Conservation (phyloP, 352 stramenopile genomes). For the Thraustotheca clavata region DNA sequence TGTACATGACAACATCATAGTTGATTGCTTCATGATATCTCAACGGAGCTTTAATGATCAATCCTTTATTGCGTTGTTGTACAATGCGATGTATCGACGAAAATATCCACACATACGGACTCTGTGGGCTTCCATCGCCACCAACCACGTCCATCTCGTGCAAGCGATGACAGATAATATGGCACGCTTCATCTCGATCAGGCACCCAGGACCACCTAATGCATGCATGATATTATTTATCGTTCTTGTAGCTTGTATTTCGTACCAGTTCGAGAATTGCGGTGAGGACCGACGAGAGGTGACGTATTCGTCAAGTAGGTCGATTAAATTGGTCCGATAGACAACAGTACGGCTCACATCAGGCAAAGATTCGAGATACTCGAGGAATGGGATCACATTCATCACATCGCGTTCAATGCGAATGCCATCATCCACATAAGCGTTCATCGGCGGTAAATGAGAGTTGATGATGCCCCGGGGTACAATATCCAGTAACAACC, state of each 20-base stretch:
- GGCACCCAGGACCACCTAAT: neutral
- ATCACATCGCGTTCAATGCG: slow-evolving; percentile 5
- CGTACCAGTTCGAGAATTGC: slow-evolving; percentile 3
- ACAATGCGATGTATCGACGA: neutral
- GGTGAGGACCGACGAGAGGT: neutral
- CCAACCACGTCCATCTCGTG: neutral
- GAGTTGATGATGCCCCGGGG: no score
- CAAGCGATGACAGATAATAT: neutral
- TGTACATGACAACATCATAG: slow-evolving; percentile 9
- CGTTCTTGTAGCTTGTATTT: neutral
- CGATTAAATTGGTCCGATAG: neutral
- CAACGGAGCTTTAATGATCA: neutral
- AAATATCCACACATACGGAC: neutral
- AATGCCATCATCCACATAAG: no score
- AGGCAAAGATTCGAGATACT: neutral
- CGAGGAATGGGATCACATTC: slow-evolving; percentile 1
- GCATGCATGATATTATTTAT: neutral
- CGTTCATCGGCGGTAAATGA: no score
- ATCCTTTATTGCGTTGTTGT: neutral
- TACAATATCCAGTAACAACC: no score
- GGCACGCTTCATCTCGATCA: neutral
- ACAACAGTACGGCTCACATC: neutral
- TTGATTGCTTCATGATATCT: neutral
- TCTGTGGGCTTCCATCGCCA: neutral
- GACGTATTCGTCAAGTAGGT: slow-evolving; percentile 4